A percentile compares a stretch with the other conserved stretches of the same genome.
Conservation (phyloP, 2,329 filamentous ascomycete species). For the Cercospora zeae-maydis region DNA sequence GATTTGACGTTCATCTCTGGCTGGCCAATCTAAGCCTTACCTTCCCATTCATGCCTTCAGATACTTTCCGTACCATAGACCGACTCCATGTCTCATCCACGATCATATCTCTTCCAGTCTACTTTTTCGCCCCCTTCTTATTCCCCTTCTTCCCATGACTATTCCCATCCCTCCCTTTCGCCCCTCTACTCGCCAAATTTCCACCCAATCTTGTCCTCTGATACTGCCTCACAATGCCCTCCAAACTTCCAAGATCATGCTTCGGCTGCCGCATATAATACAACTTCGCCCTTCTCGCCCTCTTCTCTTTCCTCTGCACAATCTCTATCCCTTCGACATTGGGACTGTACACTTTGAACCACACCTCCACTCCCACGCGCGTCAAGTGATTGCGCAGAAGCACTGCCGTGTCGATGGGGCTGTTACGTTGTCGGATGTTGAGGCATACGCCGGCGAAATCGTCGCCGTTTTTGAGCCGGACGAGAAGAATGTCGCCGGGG, state of each 20-base stretch:
- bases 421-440: constrained; percentile 73
- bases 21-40: neutral
- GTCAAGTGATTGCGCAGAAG: constrained; percentile 82
- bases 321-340: constrained; percentile 89
- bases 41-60: neutral
- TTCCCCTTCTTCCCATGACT: constrained; percentile 30
- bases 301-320: constrained; percentile 79
- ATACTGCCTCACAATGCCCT: constrained; percentile 70
- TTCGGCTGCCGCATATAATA: constrained; percentile 87
- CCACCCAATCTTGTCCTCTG: constrained; percentile 51
- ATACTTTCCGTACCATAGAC: neutral
- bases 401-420: constrained; percentile 76
- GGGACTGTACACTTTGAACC: constrained; percentile 91
- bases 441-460: constrained; percentile 87
- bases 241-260: constrained; percentile 83
- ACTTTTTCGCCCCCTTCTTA: constrained; percentile 21
- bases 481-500: constrained; percentile 85
- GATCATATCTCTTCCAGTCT: neutral
- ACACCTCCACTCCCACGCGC: constrained; percentile 90
- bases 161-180: constrained; percentile 32
- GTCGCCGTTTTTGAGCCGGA: constrained; percentile 79
- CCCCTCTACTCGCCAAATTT: constrained; percentile 24
- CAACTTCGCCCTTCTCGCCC: constrained; percentile 79
- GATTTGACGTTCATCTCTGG: neutral
- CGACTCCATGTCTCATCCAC: neutral